Evolutionary conservation across 805 yeast species (phyloP).

Genomic region (Schizosaccharomyces lindneri): DNA sequence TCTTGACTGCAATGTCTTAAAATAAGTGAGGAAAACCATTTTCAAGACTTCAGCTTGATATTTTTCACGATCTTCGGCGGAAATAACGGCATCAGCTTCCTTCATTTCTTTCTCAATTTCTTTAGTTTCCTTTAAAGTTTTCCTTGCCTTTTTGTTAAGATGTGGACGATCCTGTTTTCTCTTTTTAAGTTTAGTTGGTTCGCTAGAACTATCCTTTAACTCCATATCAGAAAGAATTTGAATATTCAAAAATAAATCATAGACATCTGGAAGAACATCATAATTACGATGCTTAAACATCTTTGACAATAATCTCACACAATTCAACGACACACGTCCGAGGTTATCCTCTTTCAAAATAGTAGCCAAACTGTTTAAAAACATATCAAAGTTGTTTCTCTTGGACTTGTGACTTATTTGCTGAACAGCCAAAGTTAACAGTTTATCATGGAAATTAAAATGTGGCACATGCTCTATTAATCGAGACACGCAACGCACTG

Average conservation of each 20-base stretch:
- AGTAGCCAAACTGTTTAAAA: conserved; percentile 42
- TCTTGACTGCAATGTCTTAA: conserved; percentile 46
- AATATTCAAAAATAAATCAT: conserved; percentile 47
- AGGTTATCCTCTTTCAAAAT: conserved; percentile 52
- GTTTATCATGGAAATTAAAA: conserved; percentile 61
- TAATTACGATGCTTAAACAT: conserved; percentile 49
- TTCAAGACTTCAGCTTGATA: conserved; percentile 68
- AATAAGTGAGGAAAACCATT: conserved; percentile 41
- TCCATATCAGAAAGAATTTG: conserved; percentile 17
- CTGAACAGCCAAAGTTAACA: conserved; percentile 40
- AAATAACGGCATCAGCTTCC: conserved; percentile 65
- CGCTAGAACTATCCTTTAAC: conserved; percentile 4
- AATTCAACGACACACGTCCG: conserved; percentile 59
- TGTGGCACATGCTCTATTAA: conserved; percentile 40
- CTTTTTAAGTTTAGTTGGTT: conserved; percentile 11
- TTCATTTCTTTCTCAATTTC: conserved; percentile 74
- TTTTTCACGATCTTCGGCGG: conserved; percentile 66
- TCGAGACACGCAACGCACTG: conserved; percentile 23
- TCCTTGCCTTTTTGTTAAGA: conserved; percentile 70
- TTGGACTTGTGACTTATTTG: conserved; percentile 28
- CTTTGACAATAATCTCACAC: conserved; percentile 41
- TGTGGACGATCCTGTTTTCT: conserved; percentile 78
- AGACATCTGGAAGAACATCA: conserved; percentile 60
- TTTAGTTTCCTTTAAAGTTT: conserved; percentile 64
- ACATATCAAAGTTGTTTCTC: conserved; percentile 26